Evolutionary conservation across 768 basidiomycete genomes (phyloP).

Genomic region (Trametes punicea): DNA sequence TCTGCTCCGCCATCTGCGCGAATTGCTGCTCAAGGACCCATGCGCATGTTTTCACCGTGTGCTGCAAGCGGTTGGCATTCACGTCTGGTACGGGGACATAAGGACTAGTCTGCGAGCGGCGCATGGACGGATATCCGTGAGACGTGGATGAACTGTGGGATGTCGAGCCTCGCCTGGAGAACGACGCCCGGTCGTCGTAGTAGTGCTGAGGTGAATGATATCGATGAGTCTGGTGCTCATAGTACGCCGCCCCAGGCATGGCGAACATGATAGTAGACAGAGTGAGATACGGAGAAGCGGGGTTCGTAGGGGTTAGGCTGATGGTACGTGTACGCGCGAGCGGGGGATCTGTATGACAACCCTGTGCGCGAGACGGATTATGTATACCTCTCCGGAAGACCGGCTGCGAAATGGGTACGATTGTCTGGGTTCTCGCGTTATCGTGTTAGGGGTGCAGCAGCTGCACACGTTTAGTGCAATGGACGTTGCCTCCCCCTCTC

Average conservation of each 20-base stretch:
- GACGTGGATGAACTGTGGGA: constrained; percentile 1
- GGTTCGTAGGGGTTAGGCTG: not conserved
- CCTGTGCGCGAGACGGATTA: not conserved
- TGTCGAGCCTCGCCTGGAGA: constrained; percentile 9
- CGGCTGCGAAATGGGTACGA: constrained; percentile 9
- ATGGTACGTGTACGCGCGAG: not conserved
- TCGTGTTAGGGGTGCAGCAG: constrained; percentile 18
- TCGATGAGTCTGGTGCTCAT: constrained; percentile 11
- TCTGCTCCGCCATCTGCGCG: constrained; percentile 39
- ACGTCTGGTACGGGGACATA: constrained; percentile 4
- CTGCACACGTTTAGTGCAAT: constrained; percentile 10
- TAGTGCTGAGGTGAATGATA: constrained; percentile 9
- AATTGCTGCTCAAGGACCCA: constrained; percentile 54
- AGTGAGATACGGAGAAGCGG: not conserved
- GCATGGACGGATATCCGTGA: constrained; percentile 3
- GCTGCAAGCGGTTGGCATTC: constrained; percentile 17
- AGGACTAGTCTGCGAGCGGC: constrained; percentile 14
- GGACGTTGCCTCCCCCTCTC: constrained; percentile 24
- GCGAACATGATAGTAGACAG: constrained; percentile 8
- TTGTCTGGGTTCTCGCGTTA: constrained; percentile 8
- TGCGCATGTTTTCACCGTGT: constrained; percentile 31
- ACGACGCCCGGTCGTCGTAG: constrained; percentile 11
- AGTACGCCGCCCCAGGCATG: constrained; percentile 6
- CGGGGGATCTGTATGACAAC: constrained; percentile 4
- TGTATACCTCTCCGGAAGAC: constrained; percentile 11